Conservation (phyloP, 2,329 filamentous ascomycete genomes). For the Rugonectria rugulosa region DNA sequence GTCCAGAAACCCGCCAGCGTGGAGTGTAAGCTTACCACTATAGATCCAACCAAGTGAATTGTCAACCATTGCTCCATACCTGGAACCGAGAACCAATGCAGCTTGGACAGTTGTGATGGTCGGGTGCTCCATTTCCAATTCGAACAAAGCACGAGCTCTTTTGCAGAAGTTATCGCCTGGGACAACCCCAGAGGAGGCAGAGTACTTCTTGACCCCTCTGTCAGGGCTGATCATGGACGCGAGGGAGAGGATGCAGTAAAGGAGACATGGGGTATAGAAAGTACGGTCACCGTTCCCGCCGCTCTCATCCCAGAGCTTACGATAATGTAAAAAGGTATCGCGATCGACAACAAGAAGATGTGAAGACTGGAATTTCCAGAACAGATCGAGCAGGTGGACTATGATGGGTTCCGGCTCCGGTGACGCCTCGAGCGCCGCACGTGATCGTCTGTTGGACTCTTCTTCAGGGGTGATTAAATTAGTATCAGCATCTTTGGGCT, state of each 20-base stretch:
- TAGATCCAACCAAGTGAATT: not conserved
- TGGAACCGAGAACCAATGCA: not conserved
- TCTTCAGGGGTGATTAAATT: not conserved
- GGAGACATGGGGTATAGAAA: not conserved
- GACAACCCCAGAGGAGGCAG: not conserved
- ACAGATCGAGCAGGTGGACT: not conserved
- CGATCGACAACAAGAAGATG: not conserved
- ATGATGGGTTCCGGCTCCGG: not conserved
- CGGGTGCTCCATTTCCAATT: not conserved
- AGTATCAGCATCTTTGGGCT: not conserved
- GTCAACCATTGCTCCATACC: not conserved
- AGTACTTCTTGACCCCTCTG: not conserved
- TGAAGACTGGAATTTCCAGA: not conserved
- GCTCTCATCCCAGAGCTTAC: not conserved
- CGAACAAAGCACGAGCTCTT: not conserved
- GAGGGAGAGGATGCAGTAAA: not conserved
- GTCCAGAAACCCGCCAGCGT: too few species aligned
- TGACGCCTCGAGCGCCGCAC: too few species aligned
- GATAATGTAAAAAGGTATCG: not conserved
- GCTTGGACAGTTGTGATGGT: not conserved
- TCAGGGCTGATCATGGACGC: not conserved
- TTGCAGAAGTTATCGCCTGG: not conserved
- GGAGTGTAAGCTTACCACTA: not conserved
- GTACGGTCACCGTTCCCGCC: not conserved
- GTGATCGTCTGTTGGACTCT: too few species aligned